Evolutionary conservation across 2,329 filamentous ascomycete genomes (phyloP).

Genomic region (Pseudocercospora fuligena): DNA sequence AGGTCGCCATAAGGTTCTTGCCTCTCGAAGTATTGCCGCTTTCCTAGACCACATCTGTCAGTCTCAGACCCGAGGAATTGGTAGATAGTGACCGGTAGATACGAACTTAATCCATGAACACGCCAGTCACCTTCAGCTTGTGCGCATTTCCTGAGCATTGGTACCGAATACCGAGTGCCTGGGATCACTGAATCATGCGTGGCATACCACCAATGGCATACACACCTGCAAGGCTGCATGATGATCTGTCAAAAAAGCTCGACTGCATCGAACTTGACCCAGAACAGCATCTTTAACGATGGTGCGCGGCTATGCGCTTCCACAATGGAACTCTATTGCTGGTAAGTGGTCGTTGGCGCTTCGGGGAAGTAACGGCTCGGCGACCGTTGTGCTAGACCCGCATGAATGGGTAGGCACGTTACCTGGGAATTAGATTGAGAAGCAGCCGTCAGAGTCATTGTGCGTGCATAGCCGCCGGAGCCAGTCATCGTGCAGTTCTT

Average conservation of each 20-base stretch:
- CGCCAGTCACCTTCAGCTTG: not conserved
- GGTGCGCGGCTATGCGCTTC: slow-evolving; percentile 4
- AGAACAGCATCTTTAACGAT: slow-evolving; percentile 9
- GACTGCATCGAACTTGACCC: slow-evolving; percentile 9
- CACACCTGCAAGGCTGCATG: not conserved
- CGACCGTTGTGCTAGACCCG: slow-evolving; percentile 19
- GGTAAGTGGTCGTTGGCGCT: slow-evolving; percentile 12
- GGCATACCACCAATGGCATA: not conserved
- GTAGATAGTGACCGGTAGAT: slow-evolving; percentile 12
- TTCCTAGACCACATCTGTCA: slow-evolving; percentile 14
- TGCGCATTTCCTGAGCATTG: not conserved
- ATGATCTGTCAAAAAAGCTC: not conserved
- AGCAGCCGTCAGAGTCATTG: slow-evolving; percentile 5
- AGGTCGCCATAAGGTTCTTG: slow-evolving; percentile 21
- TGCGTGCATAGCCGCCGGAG: not conserved
- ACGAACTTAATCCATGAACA: slow-evolving; percentile 14
- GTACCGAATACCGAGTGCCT: not conserved
- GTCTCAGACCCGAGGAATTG: slow-evolving; percentile 4
- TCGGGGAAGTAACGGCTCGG: slow-evolving; percentile 23
- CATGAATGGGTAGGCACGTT: slow-evolving; percentile 25
- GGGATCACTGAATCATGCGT: not conserved
- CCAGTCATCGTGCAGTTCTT: not conserved
- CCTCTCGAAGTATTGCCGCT: slow-evolving; percentile 11
- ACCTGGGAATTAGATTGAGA: slow-evolving; percentile 1
- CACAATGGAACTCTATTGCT: slow-evolving; percentile 20